These are phyloP conservation scores for Salix udensis DNA, from an alignment of 345 rosid species.

Conservation along the genomic window DNA sequence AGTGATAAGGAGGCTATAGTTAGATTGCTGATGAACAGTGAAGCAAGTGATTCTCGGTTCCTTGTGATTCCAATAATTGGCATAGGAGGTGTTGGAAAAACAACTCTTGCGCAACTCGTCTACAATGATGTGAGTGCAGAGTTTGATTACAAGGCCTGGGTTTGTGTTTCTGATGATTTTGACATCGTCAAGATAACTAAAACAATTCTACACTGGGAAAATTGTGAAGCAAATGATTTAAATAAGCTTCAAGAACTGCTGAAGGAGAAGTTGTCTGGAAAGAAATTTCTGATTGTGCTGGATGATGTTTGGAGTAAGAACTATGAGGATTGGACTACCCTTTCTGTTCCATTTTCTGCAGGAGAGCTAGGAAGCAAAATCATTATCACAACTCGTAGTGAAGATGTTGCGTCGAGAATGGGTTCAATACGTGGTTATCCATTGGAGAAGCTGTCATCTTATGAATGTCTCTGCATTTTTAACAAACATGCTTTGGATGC, in stretches of 20 bases:
- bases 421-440: neutral
- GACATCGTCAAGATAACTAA: neutral
- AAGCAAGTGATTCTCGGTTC: too few relatives aligned
- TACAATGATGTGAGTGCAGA: neutral
- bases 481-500: too few relatives aligned
- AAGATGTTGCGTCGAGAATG: conserved; percentile 3
- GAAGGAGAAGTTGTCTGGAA: neutral
- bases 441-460: conserved; percentile 6
- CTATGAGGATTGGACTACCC: too few relatives aligned
- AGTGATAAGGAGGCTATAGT: too few relatives aligned
- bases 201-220: neutral
- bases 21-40: too few relatives aligned
- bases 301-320: conserved; percentile 28
- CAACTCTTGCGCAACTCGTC: too few relatives aligned
- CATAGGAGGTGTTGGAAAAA: too few relatives aligned
- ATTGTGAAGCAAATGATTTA: neutral
- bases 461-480: too few relatives aligned
- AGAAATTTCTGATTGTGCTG: conserved; percentile 20
- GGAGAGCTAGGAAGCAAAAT: neutral
- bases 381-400: conserved; percentile 22
- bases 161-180: neutral
- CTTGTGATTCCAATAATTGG: too few relatives aligned
- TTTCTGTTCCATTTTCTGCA: too few relatives aligned
- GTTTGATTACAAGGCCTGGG: conserved; percentile 11
- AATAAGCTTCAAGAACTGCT: conserved; percentile 14